Evolutionary conservation across 2,329 filamentous ascomycete genomes (phyloP), one percentile per base, ranked within the genome.

Genomic region (Pezicula rhizophila): DNA sequence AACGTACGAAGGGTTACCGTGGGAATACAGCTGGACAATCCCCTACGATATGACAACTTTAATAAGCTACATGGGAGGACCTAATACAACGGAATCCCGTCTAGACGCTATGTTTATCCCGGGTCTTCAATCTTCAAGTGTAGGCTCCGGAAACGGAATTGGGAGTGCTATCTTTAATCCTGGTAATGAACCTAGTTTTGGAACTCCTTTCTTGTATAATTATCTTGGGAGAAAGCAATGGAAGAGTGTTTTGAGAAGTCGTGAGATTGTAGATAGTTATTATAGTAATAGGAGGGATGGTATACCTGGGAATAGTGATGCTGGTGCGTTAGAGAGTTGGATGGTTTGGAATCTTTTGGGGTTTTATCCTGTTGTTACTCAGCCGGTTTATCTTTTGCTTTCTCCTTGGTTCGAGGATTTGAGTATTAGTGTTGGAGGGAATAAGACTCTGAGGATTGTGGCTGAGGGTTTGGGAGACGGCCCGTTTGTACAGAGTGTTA

Each of bases 321-420:
- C 82, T 3, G 84, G 84, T 7, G 81, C 84, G 8, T 87, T 88
- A 82, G 82, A 87, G 62, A 80, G 76, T 11, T 86, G 82, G 78
- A 64, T 85, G 5, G 65, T 85, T 12, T 87, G 84, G 78, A 79
- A 77, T 54, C 84, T 85, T 73, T 72, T 86, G 23, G 83, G 83
- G 2, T 66, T 86, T 33, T 86, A 85, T 55, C 83, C 84, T 2
- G 68, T 87, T 53, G 84, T 81, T 0, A 82, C 80, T 0, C 83
- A 87, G 65, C 80, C 81, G 0, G 83, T 78, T 1, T 87, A 85
- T 62, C 68, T 87, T 15, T 70, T 87, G 44, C 77, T 76, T 2
- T 79, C 78, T 8, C 82, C 82, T 0, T 85, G 79, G 79, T 82
- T 85, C 58, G 64, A 64, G 1, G 72, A 80, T 37, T 67, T 85